Evolutionary conservation across 495 filamentous ascomycete genomes (phyloP).

Genomic region (Lasiosphaeria hispida): DNA sequence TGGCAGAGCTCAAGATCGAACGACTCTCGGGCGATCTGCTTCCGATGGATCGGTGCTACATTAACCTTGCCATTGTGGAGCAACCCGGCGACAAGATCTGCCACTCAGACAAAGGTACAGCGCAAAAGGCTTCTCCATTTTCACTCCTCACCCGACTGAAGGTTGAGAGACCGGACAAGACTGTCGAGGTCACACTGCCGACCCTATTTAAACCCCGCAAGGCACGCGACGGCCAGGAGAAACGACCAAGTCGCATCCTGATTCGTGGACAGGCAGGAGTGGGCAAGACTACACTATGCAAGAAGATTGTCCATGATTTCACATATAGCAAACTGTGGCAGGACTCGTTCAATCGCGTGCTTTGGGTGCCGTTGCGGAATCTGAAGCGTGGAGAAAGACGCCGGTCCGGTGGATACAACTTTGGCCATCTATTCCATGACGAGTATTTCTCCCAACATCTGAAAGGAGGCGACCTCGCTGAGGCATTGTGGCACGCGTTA

Average conservation of each 20-base stretch:
- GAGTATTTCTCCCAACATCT: no score
- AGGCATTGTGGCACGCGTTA: no score
- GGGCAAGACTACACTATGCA: constrained; percentile 48
- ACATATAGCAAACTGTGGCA: constrained; percentile 22
- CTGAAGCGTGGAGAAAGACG: constrained; percentile 21
- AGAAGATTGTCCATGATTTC: constrained; percentile 41
- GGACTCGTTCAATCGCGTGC: constrained; percentile 32
- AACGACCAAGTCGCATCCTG: constrained; percentile 33
- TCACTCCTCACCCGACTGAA: constrained; percentile 30
- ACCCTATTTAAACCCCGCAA: constrained; percentile 30
- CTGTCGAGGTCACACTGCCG: constrained; percentile 23
- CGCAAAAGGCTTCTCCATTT: constrained; percentile 24
- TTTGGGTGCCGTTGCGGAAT: constrained; percentile 40
- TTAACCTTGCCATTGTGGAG: constrained; percentile 32
- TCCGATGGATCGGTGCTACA: constrained; percentile 37
- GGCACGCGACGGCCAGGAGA: constrained; percentile 14
- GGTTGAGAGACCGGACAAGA: constrained; percentile 19
- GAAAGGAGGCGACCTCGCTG: no score
- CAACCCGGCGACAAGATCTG: background rate
- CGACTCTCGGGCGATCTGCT: constrained; percentile 35
- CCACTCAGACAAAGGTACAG: constrained; percentile 3
- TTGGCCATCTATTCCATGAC: constrained; percentile 27
- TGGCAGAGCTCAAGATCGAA: constrained; percentile 28
- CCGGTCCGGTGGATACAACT: constrained; percentile 12
- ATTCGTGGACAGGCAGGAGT: constrained; percentile 44